Evolutionary conservation across 345 rosid genomes (phyloP), one percentile per base, ranked within the genome.

Genomic region (Turritis glabra): DNA sequence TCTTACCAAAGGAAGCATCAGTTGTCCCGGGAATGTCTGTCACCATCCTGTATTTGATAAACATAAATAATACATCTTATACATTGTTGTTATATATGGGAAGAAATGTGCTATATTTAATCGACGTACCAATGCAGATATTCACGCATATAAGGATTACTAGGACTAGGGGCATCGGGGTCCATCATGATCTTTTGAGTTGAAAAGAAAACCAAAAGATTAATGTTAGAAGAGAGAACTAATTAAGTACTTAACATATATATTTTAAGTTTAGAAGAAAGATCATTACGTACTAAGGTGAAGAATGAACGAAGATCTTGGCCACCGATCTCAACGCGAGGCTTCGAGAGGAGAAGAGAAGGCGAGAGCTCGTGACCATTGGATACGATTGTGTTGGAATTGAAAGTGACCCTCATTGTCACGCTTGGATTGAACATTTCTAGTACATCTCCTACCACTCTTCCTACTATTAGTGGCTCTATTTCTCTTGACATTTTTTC

Each of bases 131-230:
- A 94, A 77, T 89, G 97, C 29, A 94, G 82, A 80, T 91, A 90
- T 58, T 94, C 98, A 75, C 89, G 85, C 71, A 91, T 55, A 80
- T 72, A 65, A 11, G 98, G 96, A 75, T 89, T 89, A 56, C 97
- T 91, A 43, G 97, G 98, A 80, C 97, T 88, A 60, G 98, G 98
- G 52, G 94, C 92, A 80, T 94, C 98, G 1, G 98, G 98, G 81
- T 94, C 97, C 12, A 86, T 85, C 98, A 91, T 83, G 66, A 94
- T 83, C 96, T 93, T 50, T 29, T 5, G 52, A 63, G 14, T 41
- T 15, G 4, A 65, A 40, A 26, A 32, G 10, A 54, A 35, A 37
- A 75, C 57, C 21, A 54, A 53, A 8, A 67, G 3, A 68, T 19
- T 22, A 48, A 26, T 32, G 38, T 72, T 58, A 70, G 5, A 57